Conservation (phyloP, 2,329 filamentous ascomycete species). For the Penicillium vulpinum region DNA sequence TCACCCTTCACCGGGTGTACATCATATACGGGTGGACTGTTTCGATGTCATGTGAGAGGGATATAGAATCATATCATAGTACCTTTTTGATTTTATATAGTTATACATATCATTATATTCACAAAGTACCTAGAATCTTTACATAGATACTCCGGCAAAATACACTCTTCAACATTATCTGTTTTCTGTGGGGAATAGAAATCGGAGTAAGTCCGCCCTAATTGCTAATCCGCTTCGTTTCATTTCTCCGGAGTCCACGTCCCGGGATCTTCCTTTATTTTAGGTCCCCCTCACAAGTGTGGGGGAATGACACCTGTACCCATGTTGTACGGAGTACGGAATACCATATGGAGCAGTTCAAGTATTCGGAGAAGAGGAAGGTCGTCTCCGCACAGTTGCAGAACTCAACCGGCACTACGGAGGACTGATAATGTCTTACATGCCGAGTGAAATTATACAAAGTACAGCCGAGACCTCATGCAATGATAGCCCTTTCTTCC, state of each 20-base stretch:
- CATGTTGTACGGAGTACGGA: not conserved
- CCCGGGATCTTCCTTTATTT: slow-evolving; percentile 1
- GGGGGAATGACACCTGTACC: not conserved
- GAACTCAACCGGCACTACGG: not conserved
- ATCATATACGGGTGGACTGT: too few relatives aligned
- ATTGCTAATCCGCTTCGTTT: too few relatives aligned
- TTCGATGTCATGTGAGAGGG: not conserved
- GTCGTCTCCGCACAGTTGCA: not conserved
- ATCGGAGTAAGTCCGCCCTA: not conserved
- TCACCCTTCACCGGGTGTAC: not conserved
- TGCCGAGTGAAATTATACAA: not conserved
- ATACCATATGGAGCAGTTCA: not conserved
- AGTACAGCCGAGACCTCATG: not conserved
- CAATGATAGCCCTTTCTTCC: slow-evolving; percentile 9
- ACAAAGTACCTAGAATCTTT: too few relatives aligned
- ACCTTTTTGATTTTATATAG: too few relatives aligned
- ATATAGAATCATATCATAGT: too few relatives aligned
- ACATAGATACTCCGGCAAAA: too few relatives aligned
- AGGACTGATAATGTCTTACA: too few relatives aligned
- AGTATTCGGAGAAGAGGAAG: not conserved
- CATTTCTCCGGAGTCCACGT: not conserved
- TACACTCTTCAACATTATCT: too few relatives aligned
- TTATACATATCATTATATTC: not conserved
- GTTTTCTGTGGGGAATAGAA: not conserved
- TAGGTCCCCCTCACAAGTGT: slow-evolving; percentile 3